These are phyloP conservation scores for Daldinia sp. DNA, from an alignment of 2,329 filamentous ascomycete species.

Conservation along the genomic window DNA sequence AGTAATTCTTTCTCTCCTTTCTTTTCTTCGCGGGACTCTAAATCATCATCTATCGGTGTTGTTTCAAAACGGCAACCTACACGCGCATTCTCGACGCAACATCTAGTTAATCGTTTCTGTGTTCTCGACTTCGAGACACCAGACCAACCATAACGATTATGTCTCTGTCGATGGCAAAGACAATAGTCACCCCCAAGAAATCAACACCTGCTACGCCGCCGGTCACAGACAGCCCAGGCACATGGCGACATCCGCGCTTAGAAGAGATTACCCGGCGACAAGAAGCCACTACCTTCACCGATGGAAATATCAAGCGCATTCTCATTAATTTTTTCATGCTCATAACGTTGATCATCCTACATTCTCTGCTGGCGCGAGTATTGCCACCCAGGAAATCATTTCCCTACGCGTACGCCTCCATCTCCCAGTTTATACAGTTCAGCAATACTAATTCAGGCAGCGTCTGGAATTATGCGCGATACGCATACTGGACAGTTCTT, in stretches of 20 bases:
- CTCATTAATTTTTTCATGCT: slow-evolving; percentile 70
- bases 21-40: neutral
- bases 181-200: slow-evolving; percentile 57
- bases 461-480: slow-evolving; percentile 56
- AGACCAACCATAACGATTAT: slow-evolving; percentile 42
- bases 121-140: slow-evolving; percentile 12
- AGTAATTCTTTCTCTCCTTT: slow-evolving; percentile 3
- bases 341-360: slow-evolving; percentile 47
- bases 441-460: slow-evolving; percentile 32
- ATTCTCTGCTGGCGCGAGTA: slow-evolving; percentile 38
- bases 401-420: slow-evolving; percentile 43
- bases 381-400: slow-evolving; percentile 43
- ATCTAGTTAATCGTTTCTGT: slow-evolving; percentile 3
- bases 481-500: slow-evolving; percentile 63
- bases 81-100: slow-evolving; percentile 18
- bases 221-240: slow-evolving; percentile 72
- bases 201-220: slow-evolving; percentile 46
- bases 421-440: slow-evolving; percentile 14
- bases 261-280: slow-evolving; percentile 88
- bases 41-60: neutral
- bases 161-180: slow-evolving; percentile 50
- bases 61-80: slow-evolving; percentile 25
- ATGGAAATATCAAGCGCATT: slow-evolving; percentile 79
- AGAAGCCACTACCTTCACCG: slow-evolving; percentile 81
- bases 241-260: slow-evolving; percentile 90